Evolutionary conservation across 179 eudicot species (phyloP).

Genomic region (Beta lomatogona): DNA sequence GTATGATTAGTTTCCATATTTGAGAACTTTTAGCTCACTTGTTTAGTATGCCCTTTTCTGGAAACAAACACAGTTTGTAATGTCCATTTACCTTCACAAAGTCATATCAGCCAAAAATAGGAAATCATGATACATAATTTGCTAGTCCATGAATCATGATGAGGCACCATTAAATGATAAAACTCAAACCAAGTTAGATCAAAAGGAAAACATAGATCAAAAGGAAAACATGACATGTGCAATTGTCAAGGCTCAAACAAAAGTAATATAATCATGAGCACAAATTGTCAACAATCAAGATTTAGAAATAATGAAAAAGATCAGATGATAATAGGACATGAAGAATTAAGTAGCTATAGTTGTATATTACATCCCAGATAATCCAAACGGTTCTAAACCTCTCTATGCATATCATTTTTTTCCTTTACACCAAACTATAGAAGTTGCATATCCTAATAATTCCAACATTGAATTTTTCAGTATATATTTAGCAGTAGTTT

Average conservation of each 20-base stretch:
- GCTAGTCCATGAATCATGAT: neutral
- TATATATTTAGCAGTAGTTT: slow-evolving; percentile 13
- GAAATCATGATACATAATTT: neutral
- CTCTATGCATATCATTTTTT: slow-evolving; percentile 13
- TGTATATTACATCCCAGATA: slow-evolving; percentile 1
- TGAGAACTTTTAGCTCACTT: too few species aligned
- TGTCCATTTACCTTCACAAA: too few species aligned
- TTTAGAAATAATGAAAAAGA: neutral
- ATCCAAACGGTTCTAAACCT: slow-evolving; percentile 18
- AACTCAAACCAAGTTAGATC: neutral
- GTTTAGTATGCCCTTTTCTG: too few species aligned
- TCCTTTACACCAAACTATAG: slow-evolving; percentile 28
- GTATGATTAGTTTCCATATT: too few species aligned
- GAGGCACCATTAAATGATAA: neutral
- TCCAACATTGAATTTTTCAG: slow-evolving; percentile 14
- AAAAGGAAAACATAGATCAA: neutral
- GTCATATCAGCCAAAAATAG: too few species aligned
- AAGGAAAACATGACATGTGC: neutral
- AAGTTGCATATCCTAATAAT: slow-evolving; percentile 13
- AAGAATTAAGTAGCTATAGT: neutral
- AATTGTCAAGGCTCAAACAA: neutral
- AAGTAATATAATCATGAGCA: neutral
- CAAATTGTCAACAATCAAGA: neutral
- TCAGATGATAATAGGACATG: neutral
- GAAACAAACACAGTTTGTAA: too few species aligned